Evolutionary conservation across 164 flowering plant species (phyloP), one percentile per base, ranked within the genome.

Genomic region (Vitis riparia): DNA sequence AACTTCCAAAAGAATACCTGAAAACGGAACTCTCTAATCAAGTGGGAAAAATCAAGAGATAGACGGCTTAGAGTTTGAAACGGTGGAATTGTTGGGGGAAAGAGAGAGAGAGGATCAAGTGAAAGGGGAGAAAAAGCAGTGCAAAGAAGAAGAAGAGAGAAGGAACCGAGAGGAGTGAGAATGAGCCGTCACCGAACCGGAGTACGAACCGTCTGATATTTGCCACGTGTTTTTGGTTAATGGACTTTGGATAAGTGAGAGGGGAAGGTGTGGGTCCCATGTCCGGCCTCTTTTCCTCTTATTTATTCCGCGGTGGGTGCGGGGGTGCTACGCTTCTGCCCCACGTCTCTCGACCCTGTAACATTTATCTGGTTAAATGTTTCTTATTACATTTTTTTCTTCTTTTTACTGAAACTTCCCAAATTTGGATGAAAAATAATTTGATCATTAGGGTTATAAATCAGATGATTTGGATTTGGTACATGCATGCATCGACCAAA

Each of bases 1-100:
- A 53, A 53, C n/a, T 11, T 37, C 44, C 5, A 12, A 10, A 2
- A 9, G 17, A 63, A 53, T 13, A 53, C 66, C 66, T 63, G 66
- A 63, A 63, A 16, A 63, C 29, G 19, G 66, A 47, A 27, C 29
- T 48, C 52, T 47, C 53, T 63, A 50, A 62, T 62, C 65, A 62
- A n/a, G 9, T 29, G 29, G 17, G 16, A 11, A 16, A 63, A 47
- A 32, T 47, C 11, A 1, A 8, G n/a, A 62, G 17, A 49, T 1
- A 44, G 23, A 44, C 27, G 48, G 19, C 11, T n/a, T 47, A 63
- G 4, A 16, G n/a, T 14, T 10, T 15, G 51, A 16, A 27, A 47
- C 52, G 16, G 65, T 6, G 27, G 49, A 62, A 37, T 32, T 48
- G 15, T 37, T 37, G 44, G 27, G 14, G 51, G 8, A 23, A 50